These are phyloP conservation scores for Hortiboletus flavorubellus DNA, from an alignment of 768 basidiomycete species.

Conservation along the genomic window DNA sequence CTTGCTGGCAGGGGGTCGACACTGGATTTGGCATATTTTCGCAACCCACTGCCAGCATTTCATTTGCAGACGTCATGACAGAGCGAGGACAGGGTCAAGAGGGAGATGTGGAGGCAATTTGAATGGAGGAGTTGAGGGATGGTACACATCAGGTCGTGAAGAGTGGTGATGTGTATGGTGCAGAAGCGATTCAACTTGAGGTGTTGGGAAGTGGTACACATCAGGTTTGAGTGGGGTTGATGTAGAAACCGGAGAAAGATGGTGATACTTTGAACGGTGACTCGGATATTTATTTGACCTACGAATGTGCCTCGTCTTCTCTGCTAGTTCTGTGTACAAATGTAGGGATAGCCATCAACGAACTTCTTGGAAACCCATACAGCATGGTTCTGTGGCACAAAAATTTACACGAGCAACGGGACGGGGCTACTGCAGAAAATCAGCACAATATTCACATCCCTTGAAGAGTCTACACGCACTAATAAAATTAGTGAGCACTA, in stretches of 20 bases:
- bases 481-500: no score
- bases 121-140: background rate
- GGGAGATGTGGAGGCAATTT: background rate
- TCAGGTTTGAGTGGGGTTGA: background rate
- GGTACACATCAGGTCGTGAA: no score
- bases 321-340: background rate
- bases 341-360: background rate
- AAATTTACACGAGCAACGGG: background rate
- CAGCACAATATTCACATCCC: background rate
- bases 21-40: constrained; percentile 1
- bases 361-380: background rate
- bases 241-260: background rate
- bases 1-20: background rate
- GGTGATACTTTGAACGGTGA: background rate
- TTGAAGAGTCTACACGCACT: no score
- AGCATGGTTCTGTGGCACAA: no score
- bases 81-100: background rate
- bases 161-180: no score
- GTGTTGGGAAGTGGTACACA: no score
- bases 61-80: background rate
- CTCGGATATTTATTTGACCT: background rate
- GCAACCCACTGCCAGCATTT: background rate
- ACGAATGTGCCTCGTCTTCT: background rate
- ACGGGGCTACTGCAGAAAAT: background rate
- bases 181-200: no score